Evolutionary conservation across 1,284 basidiomycete genomes (phyloP).

Genomic region (Spongiforma sp.): DNA sequence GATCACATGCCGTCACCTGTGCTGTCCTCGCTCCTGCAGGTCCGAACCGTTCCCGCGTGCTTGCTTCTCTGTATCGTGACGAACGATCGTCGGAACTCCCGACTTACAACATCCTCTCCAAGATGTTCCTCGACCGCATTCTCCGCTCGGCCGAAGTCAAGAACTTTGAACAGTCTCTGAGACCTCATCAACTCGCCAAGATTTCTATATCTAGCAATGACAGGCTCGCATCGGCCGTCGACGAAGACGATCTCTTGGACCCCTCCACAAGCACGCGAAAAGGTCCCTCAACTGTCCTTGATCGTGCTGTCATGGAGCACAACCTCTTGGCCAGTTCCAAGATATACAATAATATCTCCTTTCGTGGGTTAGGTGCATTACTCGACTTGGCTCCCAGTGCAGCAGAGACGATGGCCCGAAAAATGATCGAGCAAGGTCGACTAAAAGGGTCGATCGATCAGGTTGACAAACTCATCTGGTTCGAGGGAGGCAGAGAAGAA

Average conservation of each 20-base stretch:
- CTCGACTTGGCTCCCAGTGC: slow-evolving; percentile 86
- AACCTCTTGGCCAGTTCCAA: slow-evolving; percentile 95
- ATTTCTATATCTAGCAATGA: slow-evolving; percentile 85
- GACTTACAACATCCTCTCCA: slow-evolving; percentile 90
- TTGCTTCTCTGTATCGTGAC: slow-evolving; percentile 93
- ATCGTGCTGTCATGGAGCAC: slow-evolving; percentile 98
- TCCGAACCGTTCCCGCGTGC: slow-evolving; percentile 90
- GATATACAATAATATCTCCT: slow-evolving; percentile 95
- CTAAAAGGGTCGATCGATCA: slow-evolving; percentile 93
- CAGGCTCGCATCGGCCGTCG: slow-evolving; percentile 66
- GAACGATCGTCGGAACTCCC: slow-evolving; percentile 84
- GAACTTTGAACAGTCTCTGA: slow-evolving; percentile 87
- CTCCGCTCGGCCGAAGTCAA: slow-evolving; percentile 88
- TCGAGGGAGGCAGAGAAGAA: slow-evolving; percentile 82
- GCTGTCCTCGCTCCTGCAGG: slow-evolving; percentile 98
- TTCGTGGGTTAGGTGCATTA: slow-evolving; percentile 84
- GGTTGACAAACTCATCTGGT: slow-evolving; percentile 91
- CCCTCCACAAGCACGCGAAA: slow-evolving; percentile 72
- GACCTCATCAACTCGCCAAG: slow-evolving; percentile 91
- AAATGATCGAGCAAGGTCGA: slow-evolving; percentile 96
- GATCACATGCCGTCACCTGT: slow-evolving; percentile 91
- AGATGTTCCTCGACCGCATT: slow-evolving; percentile 98
- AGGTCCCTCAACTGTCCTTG: slow-evolving; percentile 94
- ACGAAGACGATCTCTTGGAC: slow-evolving; percentile 58
- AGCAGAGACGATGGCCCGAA: slow-evolving; percentile 92